These are phyloP conservation scores for Vararia minispora DNA, from an alignment of 768 basidiomycete species.

Conservation along the genomic window DNA sequence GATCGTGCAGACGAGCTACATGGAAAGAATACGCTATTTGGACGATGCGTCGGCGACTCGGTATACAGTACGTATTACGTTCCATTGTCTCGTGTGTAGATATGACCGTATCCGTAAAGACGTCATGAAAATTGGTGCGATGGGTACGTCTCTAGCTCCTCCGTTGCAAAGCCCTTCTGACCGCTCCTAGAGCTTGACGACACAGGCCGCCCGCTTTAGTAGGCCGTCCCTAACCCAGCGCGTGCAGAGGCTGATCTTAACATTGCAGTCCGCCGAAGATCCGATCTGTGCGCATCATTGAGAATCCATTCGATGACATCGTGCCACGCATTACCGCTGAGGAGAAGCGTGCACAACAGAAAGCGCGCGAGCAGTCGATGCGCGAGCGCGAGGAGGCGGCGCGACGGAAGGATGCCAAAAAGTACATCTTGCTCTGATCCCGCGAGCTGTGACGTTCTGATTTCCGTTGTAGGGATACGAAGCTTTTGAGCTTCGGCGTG, in stretches of 20 bases:
- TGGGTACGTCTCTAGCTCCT: conserved; percentile 40
- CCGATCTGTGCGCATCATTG: conserved; percentile 69
- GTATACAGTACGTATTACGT: conserved; percentile 59
- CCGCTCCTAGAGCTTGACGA: conserved; percentile 49
- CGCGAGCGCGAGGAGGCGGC: conserved; percentile 69
- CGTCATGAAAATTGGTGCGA: conserved; percentile 83
- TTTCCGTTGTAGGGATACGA: conserved; percentile 56
- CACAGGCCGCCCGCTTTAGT: conserved; percentile 77
- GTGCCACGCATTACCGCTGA: conserved; percentile 93
- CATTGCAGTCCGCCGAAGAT: conserved; percentile 78
- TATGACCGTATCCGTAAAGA: conserved; percentile 35
- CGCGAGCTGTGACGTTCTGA: not conserved
- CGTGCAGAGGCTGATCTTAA: conserved; percentile 1
- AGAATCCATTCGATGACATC: conserved; percentile 94
- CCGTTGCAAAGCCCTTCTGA: conserved; percentile 1
- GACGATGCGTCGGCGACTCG: conserved; percentile 80
- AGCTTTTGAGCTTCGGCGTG: conserved; percentile 79
- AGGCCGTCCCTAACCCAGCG: conserved; percentile 15
- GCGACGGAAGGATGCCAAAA: conserved; percentile 72
- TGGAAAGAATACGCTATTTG: conserved; percentile 91
- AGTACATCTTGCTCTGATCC: conserved; percentile 26
- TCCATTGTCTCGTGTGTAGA: not conserved
- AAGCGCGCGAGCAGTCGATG: conserved; percentile 65
- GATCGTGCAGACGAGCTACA: conserved; percentile 90
- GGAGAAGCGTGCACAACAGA: conserved; percentile 77